Evolutionary conservation across 768 basidiomycete species (phyloP).

Genomic region (Tylopilus sp.): DNA sequence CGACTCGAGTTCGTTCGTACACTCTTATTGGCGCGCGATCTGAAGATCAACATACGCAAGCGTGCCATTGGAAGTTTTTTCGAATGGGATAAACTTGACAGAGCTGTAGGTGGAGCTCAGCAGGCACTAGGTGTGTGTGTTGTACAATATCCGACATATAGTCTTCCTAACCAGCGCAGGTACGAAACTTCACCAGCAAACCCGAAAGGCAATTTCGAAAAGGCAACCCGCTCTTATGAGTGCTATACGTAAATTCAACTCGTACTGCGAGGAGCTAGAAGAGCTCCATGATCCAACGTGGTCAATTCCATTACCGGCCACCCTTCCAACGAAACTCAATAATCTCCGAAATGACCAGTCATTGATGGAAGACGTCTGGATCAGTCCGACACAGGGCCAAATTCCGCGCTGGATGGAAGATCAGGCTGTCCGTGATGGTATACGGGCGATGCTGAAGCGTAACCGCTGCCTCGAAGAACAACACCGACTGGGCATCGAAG

Average conservation of each 20-base stretch:
- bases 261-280: constrained; percentile 1
- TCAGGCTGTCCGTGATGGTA: background rate
- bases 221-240: background rate
- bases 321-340: background rate
- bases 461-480: background rate
- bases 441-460: background rate
- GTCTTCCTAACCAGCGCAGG: background rate
- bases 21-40: no score
- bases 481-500: background rate
- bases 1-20: no score
- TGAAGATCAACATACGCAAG: no score
- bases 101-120: no score
- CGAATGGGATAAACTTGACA: no score
- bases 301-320: background rate
- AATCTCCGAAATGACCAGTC: background rate
- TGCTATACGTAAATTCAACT: constrained; percentile 26
- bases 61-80: no score
- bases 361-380: background rate
- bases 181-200: constrained; percentile 9
- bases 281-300: background rate
- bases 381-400: accelerated
- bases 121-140: constrained; percentile 13
- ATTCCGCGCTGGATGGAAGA: background rate
- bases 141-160: background rate
- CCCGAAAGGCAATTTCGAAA: no score